Evolutionary conservation across 805 yeast genomes (phyloP), one percentile per base, ranked within the genome.

Genomic region (Vanderwaltozyma tropicalis): DNA sequence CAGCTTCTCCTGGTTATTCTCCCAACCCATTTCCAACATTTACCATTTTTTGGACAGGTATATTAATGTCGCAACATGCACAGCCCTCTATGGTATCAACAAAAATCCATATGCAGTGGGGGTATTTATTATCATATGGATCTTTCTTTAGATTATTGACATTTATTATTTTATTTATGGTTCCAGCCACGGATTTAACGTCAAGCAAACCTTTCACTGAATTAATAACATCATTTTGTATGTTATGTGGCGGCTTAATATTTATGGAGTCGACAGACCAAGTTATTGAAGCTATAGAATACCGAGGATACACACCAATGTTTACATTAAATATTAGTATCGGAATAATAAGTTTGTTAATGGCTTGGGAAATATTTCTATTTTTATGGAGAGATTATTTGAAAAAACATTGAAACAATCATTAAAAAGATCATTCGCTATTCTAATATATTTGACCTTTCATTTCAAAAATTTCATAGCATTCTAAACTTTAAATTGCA

Each of bases 21-120:
- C 88, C 94, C 46, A 92, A 92, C 57, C 96, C 96, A 25, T 86
- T 92, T 73, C 96, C 97, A 3, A 78, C 84, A 1, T 74, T 92
- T 46, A 86, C 94, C 2, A 83, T 92, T 25, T 92, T 84, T 63
- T 92, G 96, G 95, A 92, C 97, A 1, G 98, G 98, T 21, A 71
- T 80, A 12, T 68, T 92, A 44, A 92, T 92, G 98, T 87, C 96
- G 1, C 85, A 81, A 59, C 98, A 92, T 61, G 78, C 76, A 28
- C 98, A 92, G 61, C 82, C 88, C 5, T 79, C 92, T 1, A 66
- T 57, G 38, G 69, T 81, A 24, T 78, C 96, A 2, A 86, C 96
- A 2, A 66, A 62, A 14, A 74, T 92, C 44, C 98, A 92, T 59
- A 64, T 72, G 38, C 96, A 87, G 62, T 92, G 98, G 98, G 98